phyloP scores from a whole-genome alignment of 208 protist genomes.

The Porcisia deanei region DNA sequence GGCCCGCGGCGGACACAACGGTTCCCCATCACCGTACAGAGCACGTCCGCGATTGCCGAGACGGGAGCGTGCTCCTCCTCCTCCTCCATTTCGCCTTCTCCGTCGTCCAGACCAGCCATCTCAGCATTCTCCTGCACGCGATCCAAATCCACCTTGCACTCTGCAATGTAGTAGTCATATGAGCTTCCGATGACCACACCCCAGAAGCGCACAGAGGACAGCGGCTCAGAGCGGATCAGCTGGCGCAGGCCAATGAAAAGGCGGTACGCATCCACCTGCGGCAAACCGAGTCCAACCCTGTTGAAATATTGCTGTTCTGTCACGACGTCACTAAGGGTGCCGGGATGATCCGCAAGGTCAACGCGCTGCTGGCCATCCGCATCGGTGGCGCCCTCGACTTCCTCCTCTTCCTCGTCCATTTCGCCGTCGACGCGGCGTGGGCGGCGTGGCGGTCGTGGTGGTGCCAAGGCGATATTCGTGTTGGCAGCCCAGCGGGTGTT shows the following conservation, averaged over 20 bases:
- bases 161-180: slow-evolving; percentile 91
- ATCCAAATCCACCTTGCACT: slow-evolving; percentile 75
- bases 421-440: slow-evolving; percentile 75
- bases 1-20: slow-evolving; percentile 38
- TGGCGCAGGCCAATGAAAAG: slow-evolving; percentile 88
- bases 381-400: slow-evolving; percentile 16
- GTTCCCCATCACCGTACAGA: slow-evolving; percentile 42
- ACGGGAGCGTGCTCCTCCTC: slow-evolving; percentile 70
- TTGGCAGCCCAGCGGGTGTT: slow-evolving; percentile 77
- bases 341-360: slow-evolving; percentile 60
- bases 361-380: slow-evolving; percentile 28
- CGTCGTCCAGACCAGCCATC: slow-evolving; percentile 46
- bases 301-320: slow-evolving; percentile 87
- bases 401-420: slow-evolving; percentile 48
- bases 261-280: slow-evolving; percentile 76
- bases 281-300: slow-evolving; percentile 76
- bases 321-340: slow-evolving; percentile 80
- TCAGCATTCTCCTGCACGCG: slow-evolving; percentile 40
- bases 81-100: slow-evolving; percentile 57
- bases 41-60: slow-evolving; percentile 70
- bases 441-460: slow-evolving; percentile 60
- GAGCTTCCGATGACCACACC: slow-evolving; percentile 82
- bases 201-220: slow-evolving; percentile 86
- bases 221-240: slow-evolving; percentile 80
- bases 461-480: slow-evolving; percentile 70